Evolutionary conservation across 2,329 filamentous ascomycete genomes (phyloP).

Genomic region (Colletotrichum gigasporum): DNA sequence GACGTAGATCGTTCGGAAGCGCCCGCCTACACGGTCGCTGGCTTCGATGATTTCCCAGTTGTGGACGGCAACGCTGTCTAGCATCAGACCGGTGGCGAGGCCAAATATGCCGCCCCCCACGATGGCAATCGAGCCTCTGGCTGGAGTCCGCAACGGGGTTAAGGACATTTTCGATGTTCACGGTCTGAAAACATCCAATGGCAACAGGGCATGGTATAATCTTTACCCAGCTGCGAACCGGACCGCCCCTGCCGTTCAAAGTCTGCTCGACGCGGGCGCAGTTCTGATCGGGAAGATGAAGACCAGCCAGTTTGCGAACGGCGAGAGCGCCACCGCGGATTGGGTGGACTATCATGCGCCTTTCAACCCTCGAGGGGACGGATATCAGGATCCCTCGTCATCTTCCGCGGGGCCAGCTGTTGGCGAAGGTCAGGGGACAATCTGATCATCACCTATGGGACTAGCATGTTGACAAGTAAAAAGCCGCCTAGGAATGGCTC

Average conservation of each 20-base stretch:
- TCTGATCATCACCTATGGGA: too few species aligned
- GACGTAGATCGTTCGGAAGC: conserved; percentile 67
- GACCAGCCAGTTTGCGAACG: conserved; percentile 56
- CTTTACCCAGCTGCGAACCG: conserved; percentile 58
- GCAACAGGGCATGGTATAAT: conserved; percentile 67
- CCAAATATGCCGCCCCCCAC: conserved; percentile 70
- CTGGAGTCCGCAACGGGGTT: conserved; percentile 60
- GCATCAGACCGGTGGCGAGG: conserved; percentile 61
- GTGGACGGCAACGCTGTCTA: conserved; percentile 58
- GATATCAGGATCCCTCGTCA: conserved; percentile 55
- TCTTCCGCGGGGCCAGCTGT: conserved; percentile 52
- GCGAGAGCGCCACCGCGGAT: conserved; percentile 57
- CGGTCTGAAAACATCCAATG: conserved; percentile 64
- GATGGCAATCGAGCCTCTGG: conserved; percentile 64
- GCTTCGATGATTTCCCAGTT: conserved; percentile 68
- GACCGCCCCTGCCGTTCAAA: conserved; percentile 63
- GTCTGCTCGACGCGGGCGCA: conserved; percentile 68
- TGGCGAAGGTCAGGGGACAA: too few species aligned
- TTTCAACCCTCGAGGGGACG: conserved; percentile 57
- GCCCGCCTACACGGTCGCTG: conserved; percentile 64
- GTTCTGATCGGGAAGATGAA: conserved; percentile 58
- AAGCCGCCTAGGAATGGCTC: conserved; percentile 36
- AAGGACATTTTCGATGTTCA: conserved; percentile 68
- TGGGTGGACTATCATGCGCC: conserved; percentile 52
- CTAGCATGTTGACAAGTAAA: too few species aligned